phyloP scores from a whole-genome alignment of 2,329 filamentous ascomycete genomes.

The Pseudopithomyces chartarum region DNA sequence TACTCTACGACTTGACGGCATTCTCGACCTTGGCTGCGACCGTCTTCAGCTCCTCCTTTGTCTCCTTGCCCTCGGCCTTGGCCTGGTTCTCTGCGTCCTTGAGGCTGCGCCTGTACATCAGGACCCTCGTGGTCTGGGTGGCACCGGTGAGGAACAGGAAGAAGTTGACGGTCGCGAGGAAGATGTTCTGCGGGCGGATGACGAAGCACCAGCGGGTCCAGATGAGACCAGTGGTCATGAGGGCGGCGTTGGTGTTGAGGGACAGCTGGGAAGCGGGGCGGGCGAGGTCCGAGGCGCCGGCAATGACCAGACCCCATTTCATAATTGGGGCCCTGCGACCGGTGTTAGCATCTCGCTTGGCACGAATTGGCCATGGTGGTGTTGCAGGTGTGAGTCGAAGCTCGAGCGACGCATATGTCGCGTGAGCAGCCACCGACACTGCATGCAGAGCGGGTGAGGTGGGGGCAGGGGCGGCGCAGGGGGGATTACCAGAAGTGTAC shows the following conservation, averaged over 20 bases:
- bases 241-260: conserved; percentile 85
- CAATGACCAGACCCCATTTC: conserved; percentile 91
- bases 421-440: neutral
- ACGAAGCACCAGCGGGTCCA: conserved; percentile 99
- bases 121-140: conserved; percentile 80
- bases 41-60: conserved; percentile 36
- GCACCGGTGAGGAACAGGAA: conserved; percentile 89
- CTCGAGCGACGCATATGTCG: neutral
- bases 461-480: neutral
- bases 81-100: conserved; percentile 55
- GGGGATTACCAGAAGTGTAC: conserved; percentile 92
- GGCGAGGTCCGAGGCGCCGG: conserved; percentile 87
- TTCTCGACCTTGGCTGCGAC: conserved; percentile 37
- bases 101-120: conserved; percentile 65
- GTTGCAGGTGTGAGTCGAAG: neutral
- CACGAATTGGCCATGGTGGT: neutral
- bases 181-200: conserved; percentile 90
- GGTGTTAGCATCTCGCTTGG: conserved; percentile 9
- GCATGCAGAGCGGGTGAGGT: neutral
- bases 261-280: conserved; percentile 93
- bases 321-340: conserved; percentile 82
- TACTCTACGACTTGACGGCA: conserved; percentile 21
- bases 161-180: conserved; percentile 96
- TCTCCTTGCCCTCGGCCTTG: conserved; percentile 41
- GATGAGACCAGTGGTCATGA: conserved; percentile 90